phyloP scores from a whole-genome alignment of 129 eudicot genomes.

The sunflower (Helianthus annuus) region HanXRQr2.0-SUNRISE NC_035441.2:138305859-138306358 shows the following conservation, averaged over 20 bases:
- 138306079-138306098: conserved; percentile 49
- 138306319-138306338: conserved; percentile 73
- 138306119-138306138: conserved; percentile 65
- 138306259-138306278: conserved; percentile 76
- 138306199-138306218: conserved; percentile 74
- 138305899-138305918: conserved; percentile 63
- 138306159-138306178: conserved; percentile 57
- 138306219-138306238: conserved; percentile 74
- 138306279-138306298: conserved; percentile 91
- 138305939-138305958: conserved; percentile 44
- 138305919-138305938: conserved; percentile 84
- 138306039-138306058: conserved; percentile 83
- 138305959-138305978: conserved; percentile 55
- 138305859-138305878: conserved; percentile 47
- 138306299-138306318: conserved; percentile 64
- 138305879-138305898: conserved; percentile 39
- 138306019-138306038: conserved; percentile 71
- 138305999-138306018: conserved; percentile 65
- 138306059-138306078: conserved; percentile 69
- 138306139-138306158: conserved; percentile 89
- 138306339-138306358: conserved; percentile 77
- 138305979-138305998: conserved; percentile 58
- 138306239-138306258: conserved; percentile 60
- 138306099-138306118: conserved; percentile 31
- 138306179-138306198: conserved; percentile 64